Percentiles rank a stretch among this genome's conserved stretches.
phyloP scores from a whole-genome alignment of 768 basidiomycete species.

The Leucocoprinus leucothites region DNA sequence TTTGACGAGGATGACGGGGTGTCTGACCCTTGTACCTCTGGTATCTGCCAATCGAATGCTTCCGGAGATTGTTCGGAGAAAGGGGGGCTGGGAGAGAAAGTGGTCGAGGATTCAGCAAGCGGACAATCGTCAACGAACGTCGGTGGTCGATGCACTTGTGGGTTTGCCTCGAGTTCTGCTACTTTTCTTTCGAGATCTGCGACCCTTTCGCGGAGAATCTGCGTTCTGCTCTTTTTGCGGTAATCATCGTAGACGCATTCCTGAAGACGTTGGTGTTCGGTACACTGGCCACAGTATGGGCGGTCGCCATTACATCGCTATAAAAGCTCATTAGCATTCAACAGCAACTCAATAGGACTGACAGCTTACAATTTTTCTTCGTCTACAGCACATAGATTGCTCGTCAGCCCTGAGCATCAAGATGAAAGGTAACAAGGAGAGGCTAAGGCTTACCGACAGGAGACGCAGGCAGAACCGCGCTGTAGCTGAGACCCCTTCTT shows the following conservation, averaged over 20 bases:
- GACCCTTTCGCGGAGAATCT: constrained; percentile 55
- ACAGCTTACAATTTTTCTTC: constrained; percentile 39
- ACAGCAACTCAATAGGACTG: neutral
- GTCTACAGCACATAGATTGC: constrained; percentile 22
- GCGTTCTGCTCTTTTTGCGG: constrained; percentile 56
- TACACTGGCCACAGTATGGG: constrained; percentile 55
- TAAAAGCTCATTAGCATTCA: neutral
- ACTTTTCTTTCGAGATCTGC: constrained; percentile 49
- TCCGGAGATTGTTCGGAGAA: neutral
- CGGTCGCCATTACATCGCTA: constrained; percentile 63
- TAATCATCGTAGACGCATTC: constrained; percentile 62
- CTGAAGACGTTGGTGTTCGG: constrained; percentile 46
- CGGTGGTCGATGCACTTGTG: constrained; percentile 22
- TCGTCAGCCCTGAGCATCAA: neutral
- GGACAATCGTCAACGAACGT: constrained; percentile 3
- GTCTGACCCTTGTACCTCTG: constrained; percentile 1
- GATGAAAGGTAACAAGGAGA: neutral
- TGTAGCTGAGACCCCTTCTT: constrained; percentile 22
- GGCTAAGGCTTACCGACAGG: constrained; percentile 34
- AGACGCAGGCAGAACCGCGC: constrained; percentile 42
- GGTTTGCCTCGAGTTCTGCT: constrained; percentile 47
- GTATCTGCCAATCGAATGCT: neutral
- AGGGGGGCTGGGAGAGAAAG: neutral
- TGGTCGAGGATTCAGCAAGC: neutral
- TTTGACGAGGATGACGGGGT: neutral